Base-by-base conservation (phyloP, 768 basidiomycete genomes). In the Auriscalpium orientale region DNA sequence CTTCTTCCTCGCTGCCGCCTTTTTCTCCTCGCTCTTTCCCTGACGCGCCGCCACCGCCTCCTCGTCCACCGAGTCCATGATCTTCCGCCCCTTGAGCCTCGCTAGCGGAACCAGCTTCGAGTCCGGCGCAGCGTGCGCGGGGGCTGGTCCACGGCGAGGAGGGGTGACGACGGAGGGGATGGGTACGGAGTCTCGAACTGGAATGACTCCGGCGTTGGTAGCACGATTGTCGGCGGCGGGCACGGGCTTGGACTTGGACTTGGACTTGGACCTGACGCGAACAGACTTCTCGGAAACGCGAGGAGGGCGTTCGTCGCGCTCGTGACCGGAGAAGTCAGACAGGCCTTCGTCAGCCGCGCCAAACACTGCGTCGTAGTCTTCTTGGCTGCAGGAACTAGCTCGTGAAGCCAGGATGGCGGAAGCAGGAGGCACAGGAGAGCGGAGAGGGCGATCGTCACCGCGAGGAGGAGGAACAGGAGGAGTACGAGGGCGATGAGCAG, bases 271-370 rank as follows among this genome's bases (percentile, higher is more conserved):
- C 54, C 10, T 45, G 43, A 54, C 28, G 28, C 28, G 28, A 62
- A 56, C n/a, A 56, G 34, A 11, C 51, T 28, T 35, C 18, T 50
- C 47, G 46, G 58, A 48, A 62, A 35, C 28, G 37, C 43, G 45
- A 43, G 46, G 21, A 62, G 18, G 11, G 21, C 28, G n/a, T 55
- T 55, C 22, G 56, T 48, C 36, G 56, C 47, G 45, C 52, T 65
- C 65, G 47, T 68, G 62, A 40, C 71, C 66, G 16, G 72, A 72
- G 56, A 72, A 62, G 48, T 74, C 69, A 28, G 72, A 72, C 28
- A 68, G 55, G 45, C 66, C 58, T 21, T 65, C 66, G 22, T 70
- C 64, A 49, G 45, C 37, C 51, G 54, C 57, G 18, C 56, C 64
- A 58, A 65, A 63, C n/a, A 58, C 46, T 15, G 57, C 63, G 21